Evolutionary conservation across 176 grass and related monocot genomes (phyloP).

Genomic region (Carex parvula): DNA sequence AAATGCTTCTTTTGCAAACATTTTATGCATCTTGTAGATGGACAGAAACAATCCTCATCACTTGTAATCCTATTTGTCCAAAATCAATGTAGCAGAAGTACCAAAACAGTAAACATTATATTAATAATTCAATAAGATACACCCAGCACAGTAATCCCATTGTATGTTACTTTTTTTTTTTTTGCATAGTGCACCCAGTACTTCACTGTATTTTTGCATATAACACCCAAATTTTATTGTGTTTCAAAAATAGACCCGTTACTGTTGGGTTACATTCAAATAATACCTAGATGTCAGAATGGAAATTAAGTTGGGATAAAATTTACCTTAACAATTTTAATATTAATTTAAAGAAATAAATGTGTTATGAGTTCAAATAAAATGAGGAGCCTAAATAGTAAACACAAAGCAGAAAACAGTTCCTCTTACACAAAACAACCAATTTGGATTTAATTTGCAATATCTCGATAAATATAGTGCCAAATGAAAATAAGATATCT

Average conservation of each 20-base stretch:
- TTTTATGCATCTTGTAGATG: not conserved
- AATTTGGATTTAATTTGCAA: not conserved
- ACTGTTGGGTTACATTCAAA: not conserved
- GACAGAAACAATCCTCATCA: not conserved
- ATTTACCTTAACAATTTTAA: not conserved
- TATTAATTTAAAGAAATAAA: not conserved
- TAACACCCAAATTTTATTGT: not conserved
- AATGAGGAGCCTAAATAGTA: not conserved
- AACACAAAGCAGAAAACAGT: not conserved
- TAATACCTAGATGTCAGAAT: not conserved
- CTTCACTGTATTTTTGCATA: not conserved
- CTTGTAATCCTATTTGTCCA: not conserved
- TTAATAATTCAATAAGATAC: conserved; percentile 4
- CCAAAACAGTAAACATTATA: not conserved
- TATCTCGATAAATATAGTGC: not conserved
- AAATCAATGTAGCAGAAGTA: not conserved
- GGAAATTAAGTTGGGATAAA: not conserved
- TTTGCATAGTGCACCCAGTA: not conserved
- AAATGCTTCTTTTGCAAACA: not conserved
- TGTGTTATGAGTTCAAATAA: not conserved
- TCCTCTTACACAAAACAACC: not conserved
- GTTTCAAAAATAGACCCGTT: not conserved
- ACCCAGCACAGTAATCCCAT: too few species aligned
- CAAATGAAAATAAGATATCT: not conserved
- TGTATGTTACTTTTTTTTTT: not conserved